Conservation (phyloP, 176 grass and related monocot genomes). For the Triticum urartu region DNA sequence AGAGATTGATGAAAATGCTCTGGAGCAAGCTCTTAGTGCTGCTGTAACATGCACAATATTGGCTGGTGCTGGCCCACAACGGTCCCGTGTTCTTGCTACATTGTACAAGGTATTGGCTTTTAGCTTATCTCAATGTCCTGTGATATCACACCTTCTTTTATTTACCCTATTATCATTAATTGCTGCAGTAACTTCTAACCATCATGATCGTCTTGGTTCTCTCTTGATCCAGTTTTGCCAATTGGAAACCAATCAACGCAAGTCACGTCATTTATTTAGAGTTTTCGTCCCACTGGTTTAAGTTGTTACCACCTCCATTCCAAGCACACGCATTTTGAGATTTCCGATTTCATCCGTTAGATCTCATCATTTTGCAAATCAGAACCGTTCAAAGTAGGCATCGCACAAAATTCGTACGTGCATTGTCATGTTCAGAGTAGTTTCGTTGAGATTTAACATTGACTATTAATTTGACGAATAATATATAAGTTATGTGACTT, state of each 20-base stretch:
- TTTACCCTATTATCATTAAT: background rate
- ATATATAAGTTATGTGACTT: too few relatives aligned
- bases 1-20: conserved; percentile 97
- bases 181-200: background rate
- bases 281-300: background rate
- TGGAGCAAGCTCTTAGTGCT: conserved; percentile 95
- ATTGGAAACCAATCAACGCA: background rate
- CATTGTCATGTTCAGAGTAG: too few relatives aligned
- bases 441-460: too few relatives aligned
- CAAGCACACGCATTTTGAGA: too few relatives aligned
- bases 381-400: too few relatives aligned
- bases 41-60: conserved; percentile 98
- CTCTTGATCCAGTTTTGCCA: background rate
- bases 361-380: too few relatives aligned
- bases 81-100: conserved; percentile 93
- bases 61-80: conserved; percentile 95
- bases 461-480: too few relatives aligned
- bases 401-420: too few relatives aligned
- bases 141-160: background rate
- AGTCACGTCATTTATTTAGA: background rate
- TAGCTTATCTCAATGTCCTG: background rate
- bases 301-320: background rate
- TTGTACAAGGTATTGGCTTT: conserved; percentile 81
- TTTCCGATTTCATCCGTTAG: too few relatives aligned
- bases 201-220: background rate